Percentiles rank a stretch among this genome's conserved stretches.
phyloP scores from a whole-genome alignment of 169 alveolate species.

The Cryptosporidium tyzzeri region DNA sequence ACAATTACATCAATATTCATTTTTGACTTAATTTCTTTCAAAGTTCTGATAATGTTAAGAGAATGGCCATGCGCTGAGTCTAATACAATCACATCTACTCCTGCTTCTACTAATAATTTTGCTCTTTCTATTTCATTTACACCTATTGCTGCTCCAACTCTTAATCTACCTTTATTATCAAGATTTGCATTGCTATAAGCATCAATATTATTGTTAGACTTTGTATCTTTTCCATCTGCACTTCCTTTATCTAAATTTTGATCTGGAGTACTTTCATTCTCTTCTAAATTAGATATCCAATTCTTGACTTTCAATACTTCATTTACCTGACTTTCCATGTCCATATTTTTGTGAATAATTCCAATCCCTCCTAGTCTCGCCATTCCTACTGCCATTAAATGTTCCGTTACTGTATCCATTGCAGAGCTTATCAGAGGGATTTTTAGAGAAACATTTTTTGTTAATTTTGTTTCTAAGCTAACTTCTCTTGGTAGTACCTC shows the following conservation, averaged over 20 bases:
- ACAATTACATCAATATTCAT: conserved; percentile 90
- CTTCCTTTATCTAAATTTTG: background rate
- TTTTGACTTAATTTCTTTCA: conserved; percentile 87
- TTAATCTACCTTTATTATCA: conserved; percentile 68
- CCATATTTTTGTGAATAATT: conserved; percentile 91
- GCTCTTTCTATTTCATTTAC: conserved; percentile 74
- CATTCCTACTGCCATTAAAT: conserved; percentile 92
- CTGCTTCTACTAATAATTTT: conserved; percentile 79
- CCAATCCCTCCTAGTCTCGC: conserved; percentile 92
- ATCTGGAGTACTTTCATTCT: conserved; percentile 59
- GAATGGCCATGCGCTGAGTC: conserved; percentile 95
- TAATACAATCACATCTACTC: conserved; percentile 87
- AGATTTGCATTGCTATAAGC: background rate
- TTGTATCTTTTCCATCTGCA: background rate
- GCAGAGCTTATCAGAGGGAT: conserved; percentile 93
- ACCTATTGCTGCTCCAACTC: conserved; percentile 74
- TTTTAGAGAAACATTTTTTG: conserved; percentile 84
- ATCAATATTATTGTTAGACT: background rate
- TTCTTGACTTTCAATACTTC: conserved; percentile 89
- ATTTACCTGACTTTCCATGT: conserved; percentile 85
- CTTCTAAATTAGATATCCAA: conserved; percentile 84
- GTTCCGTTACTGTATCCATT: conserved; percentile 95
- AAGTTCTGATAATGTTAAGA: conserved; percentile 87
- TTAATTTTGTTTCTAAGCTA: conserved; percentile 82
- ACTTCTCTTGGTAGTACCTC: conserved; percentile 78